Base-by-base conservation (phyloP, 768 basidiomycete species). In the Crassisporium funariophilum region DNA sequence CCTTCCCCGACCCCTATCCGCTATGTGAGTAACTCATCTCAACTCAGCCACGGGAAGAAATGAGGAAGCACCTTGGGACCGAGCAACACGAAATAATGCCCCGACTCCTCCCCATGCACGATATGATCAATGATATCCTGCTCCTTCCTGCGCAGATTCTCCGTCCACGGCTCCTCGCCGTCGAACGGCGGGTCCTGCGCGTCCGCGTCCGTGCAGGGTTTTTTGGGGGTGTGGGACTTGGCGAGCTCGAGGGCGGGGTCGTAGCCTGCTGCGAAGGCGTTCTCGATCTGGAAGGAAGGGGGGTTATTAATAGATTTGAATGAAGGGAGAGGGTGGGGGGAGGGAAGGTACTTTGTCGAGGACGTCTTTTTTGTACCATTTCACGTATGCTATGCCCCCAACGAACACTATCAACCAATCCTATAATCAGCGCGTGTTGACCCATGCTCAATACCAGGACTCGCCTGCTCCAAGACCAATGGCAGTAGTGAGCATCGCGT, bases 341-440 rank as follows among this genome's bases (percentile, higher is more conserved):
- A 10, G 20, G 22, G 23, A 15, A 44, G 58, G n/a, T 54, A 87
- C 91, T 78, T 95, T 87, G 64, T 81, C 71, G 15, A 94, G 71
- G 15, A 94, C 92, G 55, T 84, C 82, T 54, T 74, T 78, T 66
- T 93, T 92, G 70, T 94, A 93, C 86, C 83, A 91, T 21, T 74
- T 70, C 43, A 89, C 67, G 65, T 91, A 91, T 19, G 75, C 77
- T 8, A 86, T 71, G 38, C 91, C 89, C 31, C 88, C 86, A 11
- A 79, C 58, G 56, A 91, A 86, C 5, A 85, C 81, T 84, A 47
- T 27, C 13, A 15, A 6, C 12, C 38, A 31, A 29, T 23, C 16
- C 34, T 19, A 36, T 33, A 16, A 42, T 41, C 8, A 11, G 37
- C 17, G 25, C 22, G 19, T 36, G 8, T 25, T 1, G 17, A 7